A percentile compares a stretch with the other conserved stretches of the same genome.
Conservation (phyloP, 1,139 yeast species). For the Zygosaccharomyces pseudobailii region DNA sequence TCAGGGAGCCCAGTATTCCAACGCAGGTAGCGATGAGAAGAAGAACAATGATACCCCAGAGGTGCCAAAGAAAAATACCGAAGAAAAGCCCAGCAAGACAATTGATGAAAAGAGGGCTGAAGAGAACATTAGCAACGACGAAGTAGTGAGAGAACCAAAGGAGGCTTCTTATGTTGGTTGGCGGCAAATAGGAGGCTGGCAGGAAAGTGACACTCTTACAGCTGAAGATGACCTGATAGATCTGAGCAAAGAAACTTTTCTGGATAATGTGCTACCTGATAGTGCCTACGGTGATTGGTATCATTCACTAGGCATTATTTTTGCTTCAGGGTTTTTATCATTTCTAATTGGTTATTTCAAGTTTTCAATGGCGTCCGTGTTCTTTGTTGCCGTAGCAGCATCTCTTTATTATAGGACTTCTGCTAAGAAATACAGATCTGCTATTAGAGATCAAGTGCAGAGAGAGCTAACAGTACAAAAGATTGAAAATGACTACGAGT, state of each 20-base stretch:
- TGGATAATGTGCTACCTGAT: slow-evolving; percentile 69
- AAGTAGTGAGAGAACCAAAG: slow-evolving; percentile 42
- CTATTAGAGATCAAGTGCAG: slow-evolving; percentile 72
- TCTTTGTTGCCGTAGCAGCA: slow-evolving; percentile 57
- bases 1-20: slow-evolving; percentile 14
- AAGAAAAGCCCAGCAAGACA: slow-evolving; percentile 14
- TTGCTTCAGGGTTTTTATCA: slow-evolving; percentile 62
- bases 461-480: slow-evolving; percentile 76
- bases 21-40: slow-evolving; percentile 15
- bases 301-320: slow-evolving; percentile 70
- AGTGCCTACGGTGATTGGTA: slow-evolving; percentile 90
- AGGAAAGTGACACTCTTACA: slow-evolving; percentile 58
- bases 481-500: slow-evolving; percentile 83
- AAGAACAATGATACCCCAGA: slow-evolving; percentile 18
- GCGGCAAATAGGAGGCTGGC: slow-evolving; percentile 92
- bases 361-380: slow-evolving; percentile 75
- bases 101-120: slow-evolving; percentile 33
- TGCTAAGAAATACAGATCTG: slow-evolving; percentile 69
- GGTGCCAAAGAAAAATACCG: slow-evolving; percentile 10
- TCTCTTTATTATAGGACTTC: slow-evolving; percentile 77
- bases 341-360: slow-evolving; percentile 76
- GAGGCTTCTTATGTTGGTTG: slow-evolving; percentile 80
- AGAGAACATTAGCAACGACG: slow-evolving; percentile 34
- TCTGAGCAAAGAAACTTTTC: slow-evolving; percentile 60
- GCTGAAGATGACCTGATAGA: slow-evolving; percentile 67